Evolutionary conservation across 73 alveolate genomes (phyloP), one percentile per base, ranked within the genome.

Genomic region (Durusdinium trenchii): DNA sequence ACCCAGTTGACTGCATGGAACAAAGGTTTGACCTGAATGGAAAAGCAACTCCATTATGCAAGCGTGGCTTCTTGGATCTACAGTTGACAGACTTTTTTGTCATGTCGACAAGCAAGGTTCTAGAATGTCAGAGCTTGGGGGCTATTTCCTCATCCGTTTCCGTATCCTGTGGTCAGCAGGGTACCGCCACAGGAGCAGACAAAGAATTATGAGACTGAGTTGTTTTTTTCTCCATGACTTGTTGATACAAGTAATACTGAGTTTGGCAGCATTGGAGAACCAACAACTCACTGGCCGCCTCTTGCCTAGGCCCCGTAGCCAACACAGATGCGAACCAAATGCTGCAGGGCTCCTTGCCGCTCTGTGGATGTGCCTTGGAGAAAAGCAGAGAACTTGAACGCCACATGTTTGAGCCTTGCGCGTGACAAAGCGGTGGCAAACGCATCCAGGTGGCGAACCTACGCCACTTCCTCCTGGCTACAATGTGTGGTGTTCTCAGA

Each of bases 301-400:
- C 23, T 7, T 61, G 45, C 86, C 40, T 6, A 90, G 97, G 97
- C 79, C 97, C 97, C 7, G 87, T 67, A 43, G 97, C 97, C 10
- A 90, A 90, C 97, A 90, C 97, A n/a, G 57, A 90, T 35, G 87
- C 97, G 23, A 40, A 67, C 87, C 79, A n/a, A 52, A 54, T 73
- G 5, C 57, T 90, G 76, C 87, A 36, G 73, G 97, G 97, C n/a
- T 30, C 9, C 52, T 42, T 90, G 73, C 97, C 97, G 36, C 76
- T 67, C 52, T 90, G 97, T 18, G 97, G 97, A n/a, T 90, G 97
- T 16, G 87, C 40, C 97, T 64, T 69, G 97, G 87, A 64, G 69
- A 50, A 50, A 9, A 35, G 93, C 9, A 64, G 23, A 57, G 69
- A 23, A 23, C 3, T 60, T 2, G 43, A 62, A 23, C 36, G 32